Percentiles rank a stretch among this genome's conserved stretches.
These are phyloP conservation scores for Camellia oleifera DNA, from an alignment of 179 eudicot genomes.

Conservation along the genomic window DNA sequence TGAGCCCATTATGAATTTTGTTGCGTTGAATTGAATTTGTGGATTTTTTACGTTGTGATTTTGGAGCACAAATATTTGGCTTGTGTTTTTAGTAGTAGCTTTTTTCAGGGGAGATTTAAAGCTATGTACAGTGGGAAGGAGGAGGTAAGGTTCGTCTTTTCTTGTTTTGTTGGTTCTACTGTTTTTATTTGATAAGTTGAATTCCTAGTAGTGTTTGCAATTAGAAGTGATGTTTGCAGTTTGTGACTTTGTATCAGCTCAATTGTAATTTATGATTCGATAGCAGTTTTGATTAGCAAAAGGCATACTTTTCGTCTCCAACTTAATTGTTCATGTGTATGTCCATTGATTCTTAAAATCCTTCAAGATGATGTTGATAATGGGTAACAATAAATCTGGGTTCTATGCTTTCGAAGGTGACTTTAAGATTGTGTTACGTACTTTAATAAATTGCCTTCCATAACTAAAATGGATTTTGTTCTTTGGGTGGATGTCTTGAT, in stretches of 20 bases:
- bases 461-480: neutral
- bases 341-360: neutral
- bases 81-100: neutral
- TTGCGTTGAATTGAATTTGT: neutral
- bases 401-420: too few species aligned
- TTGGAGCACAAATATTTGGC: conserved; percentile 1
- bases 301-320: neutral
- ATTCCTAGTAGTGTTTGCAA: conserved; percentile 11
- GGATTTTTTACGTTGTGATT: conserved; percentile 1
- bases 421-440: too few species aligned
- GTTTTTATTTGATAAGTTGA: conserved; percentile 12
- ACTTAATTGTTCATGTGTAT: neutral
- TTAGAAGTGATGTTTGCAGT: neutral
- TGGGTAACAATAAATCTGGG: neutral
- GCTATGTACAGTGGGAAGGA: conserved; percentile 30
- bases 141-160: conserved; percentile 8
- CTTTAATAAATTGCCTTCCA: neutral
- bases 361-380: neutral
- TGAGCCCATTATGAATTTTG: neutral
- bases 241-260: neutral
- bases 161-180: conserved; percentile 7
- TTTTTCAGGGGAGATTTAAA: neutral
- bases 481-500: too few species aligned
- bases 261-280: neutral
- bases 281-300: neutral